These are phyloP conservation scores for Trifolium fragiferum DNA, from an alignment of 306 rosid genomes.

Conservation along the genomic window DNA sequence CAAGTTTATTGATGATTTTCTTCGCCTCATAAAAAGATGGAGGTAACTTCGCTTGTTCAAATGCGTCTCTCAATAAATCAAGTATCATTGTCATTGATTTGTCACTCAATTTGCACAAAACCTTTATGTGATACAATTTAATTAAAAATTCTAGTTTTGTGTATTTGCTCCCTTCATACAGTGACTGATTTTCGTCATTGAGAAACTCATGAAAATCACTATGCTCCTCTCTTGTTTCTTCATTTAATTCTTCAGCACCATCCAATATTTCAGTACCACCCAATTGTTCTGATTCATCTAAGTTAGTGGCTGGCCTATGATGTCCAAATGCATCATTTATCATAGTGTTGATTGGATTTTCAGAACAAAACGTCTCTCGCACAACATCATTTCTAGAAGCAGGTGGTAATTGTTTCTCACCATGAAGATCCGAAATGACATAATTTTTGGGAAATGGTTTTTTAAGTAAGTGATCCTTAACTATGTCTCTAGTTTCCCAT, in stretches of 20 bases:
- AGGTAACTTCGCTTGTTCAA: not conserved
- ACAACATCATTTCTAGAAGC: not conserved
- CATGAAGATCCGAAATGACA: constrained; percentile 1
- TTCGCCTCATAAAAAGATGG: not conserved
- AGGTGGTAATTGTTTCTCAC: not conserved
- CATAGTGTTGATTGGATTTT: not conserved
- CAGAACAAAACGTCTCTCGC: not conserved
- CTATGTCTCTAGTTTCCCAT: not conserved
- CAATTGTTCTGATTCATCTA: not conserved
- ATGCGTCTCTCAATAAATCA: not conserved
- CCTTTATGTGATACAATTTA: constrained; percentile 7
- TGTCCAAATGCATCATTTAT: not conserved
- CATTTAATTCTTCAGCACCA: no score
- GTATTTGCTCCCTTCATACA: constrained; percentile 8
- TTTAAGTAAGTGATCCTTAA: constrained; percentile 9
- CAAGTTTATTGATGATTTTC: not conserved
- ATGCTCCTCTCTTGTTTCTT: not conserved
- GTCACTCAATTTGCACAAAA: not conserved
- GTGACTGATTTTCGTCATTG: not conserved
- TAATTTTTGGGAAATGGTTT: not conserved
- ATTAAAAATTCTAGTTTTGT: constrained; percentile 9
- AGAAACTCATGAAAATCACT: not conserved
- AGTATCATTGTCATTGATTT: not conserved
- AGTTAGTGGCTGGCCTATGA: not conserved
- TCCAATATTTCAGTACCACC: no score